These are phyloP conservation scores for Datura wrightii DNA, from an alignment of 257 asterid species.

Conservation along the genomic window DNA sequence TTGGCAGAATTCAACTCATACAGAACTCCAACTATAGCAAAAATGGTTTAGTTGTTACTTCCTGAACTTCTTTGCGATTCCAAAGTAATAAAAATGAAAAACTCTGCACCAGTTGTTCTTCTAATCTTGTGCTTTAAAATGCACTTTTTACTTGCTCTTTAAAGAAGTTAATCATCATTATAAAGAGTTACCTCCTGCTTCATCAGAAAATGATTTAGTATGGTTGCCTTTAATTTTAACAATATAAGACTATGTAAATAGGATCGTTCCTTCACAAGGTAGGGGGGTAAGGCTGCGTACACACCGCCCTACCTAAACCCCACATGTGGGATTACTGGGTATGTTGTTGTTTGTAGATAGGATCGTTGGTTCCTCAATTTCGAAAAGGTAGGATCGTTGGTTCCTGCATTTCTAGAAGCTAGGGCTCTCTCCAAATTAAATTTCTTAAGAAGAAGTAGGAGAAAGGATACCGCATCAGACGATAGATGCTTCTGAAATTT, in stretches of 20 bases:
- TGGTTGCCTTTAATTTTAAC: background rate
- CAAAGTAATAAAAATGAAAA: background rate
- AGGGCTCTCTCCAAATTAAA: background rate
- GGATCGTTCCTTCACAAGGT: background rate
- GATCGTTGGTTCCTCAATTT: too few species aligned
- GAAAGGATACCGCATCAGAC: background rate
- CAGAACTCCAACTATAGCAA: background rate
- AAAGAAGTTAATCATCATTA: background rate
- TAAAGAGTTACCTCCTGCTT: background rate
- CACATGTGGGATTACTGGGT: too few species aligned
- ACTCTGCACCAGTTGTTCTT: background rate
- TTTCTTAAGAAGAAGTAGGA: background rate
- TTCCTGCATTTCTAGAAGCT: background rate
- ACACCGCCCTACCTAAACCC: too few species aligned
- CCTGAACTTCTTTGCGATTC: background rate
- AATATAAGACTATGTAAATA: background rate
- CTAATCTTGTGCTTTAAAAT: background rate
- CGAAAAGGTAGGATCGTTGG: background rate
- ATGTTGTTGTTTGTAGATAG: too few species aligned
- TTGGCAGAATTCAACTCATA: background rate
- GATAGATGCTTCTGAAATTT: background rate
- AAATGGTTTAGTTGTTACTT: background rate
- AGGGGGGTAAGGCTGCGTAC: too few species aligned
- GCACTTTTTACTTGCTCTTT: background rate
- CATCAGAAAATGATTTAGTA: background rate